These are phyloP conservation scores for Neurospora sp. DNA, from an alignment of 495 filamentous ascomycete genomes.

Conservation along the genomic window DNA sequence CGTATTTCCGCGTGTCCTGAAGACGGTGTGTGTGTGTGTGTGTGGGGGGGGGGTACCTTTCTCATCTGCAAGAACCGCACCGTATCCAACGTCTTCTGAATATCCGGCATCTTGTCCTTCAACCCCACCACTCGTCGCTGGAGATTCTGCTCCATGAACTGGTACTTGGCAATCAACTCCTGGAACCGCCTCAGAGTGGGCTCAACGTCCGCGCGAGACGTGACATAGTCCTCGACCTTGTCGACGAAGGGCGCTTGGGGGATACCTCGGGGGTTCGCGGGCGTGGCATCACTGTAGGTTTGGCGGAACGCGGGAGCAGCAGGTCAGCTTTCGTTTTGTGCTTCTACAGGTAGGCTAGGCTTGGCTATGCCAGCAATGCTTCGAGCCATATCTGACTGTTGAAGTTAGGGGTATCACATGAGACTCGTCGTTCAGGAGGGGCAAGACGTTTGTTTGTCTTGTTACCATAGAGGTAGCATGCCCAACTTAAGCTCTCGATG, in stretches of 20 bases:
- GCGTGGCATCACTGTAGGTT: constrained; percentile 29
- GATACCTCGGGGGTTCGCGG: constrained; percentile 87
- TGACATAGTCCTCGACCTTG: constrained; percentile 90
- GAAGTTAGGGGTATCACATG: neutral
- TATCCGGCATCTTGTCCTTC: constrained; percentile 93
- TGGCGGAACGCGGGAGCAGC: neutral
- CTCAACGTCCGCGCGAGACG: constrained; percentile 79
- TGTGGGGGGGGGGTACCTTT: constrained; percentile 34
- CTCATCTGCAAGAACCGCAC: constrained; percentile 70
- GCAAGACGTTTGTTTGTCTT: neutral
- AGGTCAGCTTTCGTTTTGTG: neutral
- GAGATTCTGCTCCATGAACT: constrained; percentile 97
- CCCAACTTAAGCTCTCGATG: constrained; percentile 4
- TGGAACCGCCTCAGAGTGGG: constrained; percentile 84
- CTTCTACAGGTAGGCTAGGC: neutral
- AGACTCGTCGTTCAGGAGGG: neutral
- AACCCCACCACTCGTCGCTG: constrained; percentile 71
- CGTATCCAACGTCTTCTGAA: constrained; percentile 93
- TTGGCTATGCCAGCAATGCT: neutral
- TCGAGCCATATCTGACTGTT: neutral
- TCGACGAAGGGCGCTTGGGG: constrained; percentile 93
- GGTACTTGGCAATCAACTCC: constrained; percentile 99
- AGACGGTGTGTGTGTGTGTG: neutral
- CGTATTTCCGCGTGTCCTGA: neutral
- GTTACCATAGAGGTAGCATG: neutral